Evolutionary conservation across 805 yeast genomes (phyloP), one percentile per base, ranked within the genome.

Genomic region (Metschnikowia colocasiae): DNA sequence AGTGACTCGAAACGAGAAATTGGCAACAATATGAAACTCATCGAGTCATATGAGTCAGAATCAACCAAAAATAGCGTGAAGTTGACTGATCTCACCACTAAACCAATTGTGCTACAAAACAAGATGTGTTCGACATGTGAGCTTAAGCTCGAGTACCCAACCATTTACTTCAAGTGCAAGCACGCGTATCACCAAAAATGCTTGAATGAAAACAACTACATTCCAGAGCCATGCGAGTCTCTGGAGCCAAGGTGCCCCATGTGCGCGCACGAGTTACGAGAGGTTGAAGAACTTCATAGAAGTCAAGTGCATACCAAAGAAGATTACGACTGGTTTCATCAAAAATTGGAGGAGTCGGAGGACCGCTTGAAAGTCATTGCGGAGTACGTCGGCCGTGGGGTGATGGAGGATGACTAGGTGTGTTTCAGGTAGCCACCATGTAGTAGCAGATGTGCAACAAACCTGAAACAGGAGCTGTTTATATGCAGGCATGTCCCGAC

Each of bases 161-260:
- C 84, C 2, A 79, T 87, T 0, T 95, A 87, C 57, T 94, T 92
- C 69, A 79, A 81, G 53, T 94, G 99, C 68, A 75, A 76, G 26
- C 99, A 94, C 59, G 81, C 94, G 2, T 90, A 80, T 60, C 98
- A 94, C 60, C 87, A 85, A 55, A 72, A 85, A 37, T 94, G 99
- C 60, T 65, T 89, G 22, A 74, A 73, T 42, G 82, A 81, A 36
- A 78, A 72, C 39, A 52, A 51, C n/a, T 52, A 64, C 49, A 64
- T 62, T 18, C 59, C 59, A 7, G 58, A 54, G 12, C n/a, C 34
- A 18, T 15, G 42, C 12, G 36, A 18, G 38, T 44, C 53, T 1
- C 45, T 39, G 9, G 53, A 47, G 26, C 58, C 56, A 7, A 27
- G 25, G 20, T 92, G 98, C 61, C 96, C 97, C 0, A 71, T 75